Evolutionary conservation across 2,329 filamentous ascomycete genomes (phyloP).

Genomic region (Graphilbum sp.): DNA sequence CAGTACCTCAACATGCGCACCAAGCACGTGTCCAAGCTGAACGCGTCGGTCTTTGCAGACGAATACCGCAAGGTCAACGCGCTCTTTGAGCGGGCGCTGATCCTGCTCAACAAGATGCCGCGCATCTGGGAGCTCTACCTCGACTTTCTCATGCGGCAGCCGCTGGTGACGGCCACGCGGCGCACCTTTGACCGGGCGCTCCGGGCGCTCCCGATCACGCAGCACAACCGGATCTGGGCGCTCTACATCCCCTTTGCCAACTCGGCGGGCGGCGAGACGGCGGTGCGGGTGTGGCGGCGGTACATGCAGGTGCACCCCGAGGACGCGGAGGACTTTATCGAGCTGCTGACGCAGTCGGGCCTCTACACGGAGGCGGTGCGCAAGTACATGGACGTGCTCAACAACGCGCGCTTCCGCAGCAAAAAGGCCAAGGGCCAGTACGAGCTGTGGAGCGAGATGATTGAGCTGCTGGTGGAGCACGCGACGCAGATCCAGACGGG

Average conservation of each 20-base stretch:
- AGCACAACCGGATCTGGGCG: conserved; percentile 91
- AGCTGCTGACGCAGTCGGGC: conserved; percentile 64
- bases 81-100: conserved; percentile 81
- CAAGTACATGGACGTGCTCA: conserved; percentile 80
- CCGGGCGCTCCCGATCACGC: conserved; percentile 78
- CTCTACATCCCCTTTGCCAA: conserved; percentile 83
- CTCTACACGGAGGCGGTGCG: conserved; percentile 84
- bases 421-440: conserved; percentile 91
- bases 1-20: conserved; percentile 75
- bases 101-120: conserved; percentile 97
- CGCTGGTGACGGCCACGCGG: conserved; percentile 74
- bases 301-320: conserved; percentile 98
- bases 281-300: conserved; percentile 81
- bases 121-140: conserved; percentile 98
- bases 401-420: conserved; percentile 80
- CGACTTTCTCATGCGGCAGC: conserved; percentile 75
- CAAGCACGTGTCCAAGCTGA: conserved; percentile 67
- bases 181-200: conserved; percentile 85
- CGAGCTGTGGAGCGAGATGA: conserved; percentile 95
- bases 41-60: conserved; percentile 59
- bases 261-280: conserved; percentile 76
- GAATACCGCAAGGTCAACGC: conserved; percentile 92
- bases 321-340: conserved; percentile 88
- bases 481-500: conserved; percentile 72
- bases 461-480: conserved; percentile 82